Evolutionary conservation across 1,284 basidiomycete species (phyloP).

Genomic region (Inonotus obliquus): DNA sequence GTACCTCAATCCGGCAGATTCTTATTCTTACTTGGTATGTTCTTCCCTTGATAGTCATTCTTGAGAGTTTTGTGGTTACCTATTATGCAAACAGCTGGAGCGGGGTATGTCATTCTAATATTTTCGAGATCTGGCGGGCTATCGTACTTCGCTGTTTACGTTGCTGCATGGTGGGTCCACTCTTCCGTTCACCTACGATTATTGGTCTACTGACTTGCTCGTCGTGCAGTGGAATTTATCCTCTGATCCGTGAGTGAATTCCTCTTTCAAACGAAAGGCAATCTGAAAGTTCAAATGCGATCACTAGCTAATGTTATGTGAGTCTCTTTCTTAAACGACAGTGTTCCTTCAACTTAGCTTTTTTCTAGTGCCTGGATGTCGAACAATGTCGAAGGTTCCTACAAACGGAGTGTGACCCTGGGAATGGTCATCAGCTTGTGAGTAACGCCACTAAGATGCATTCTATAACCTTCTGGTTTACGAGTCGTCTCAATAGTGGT

Average conservation of each 20-base stretch:
- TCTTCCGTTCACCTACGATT: not conserved
- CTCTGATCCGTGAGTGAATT: conserved; percentile 50
- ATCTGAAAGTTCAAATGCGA: not conserved
- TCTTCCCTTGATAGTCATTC: not conserved
- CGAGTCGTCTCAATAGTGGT: conserved; percentile 36
- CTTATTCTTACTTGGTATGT: conserved; percentile 36
- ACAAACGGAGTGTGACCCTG: conserved; percentile 70
- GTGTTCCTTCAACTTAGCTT: not conserved
- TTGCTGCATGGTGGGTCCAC: conserved; percentile 53
- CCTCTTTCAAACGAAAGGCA: not conserved
- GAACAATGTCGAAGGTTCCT: conserved; percentile 70
- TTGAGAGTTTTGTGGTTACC: not conserved
- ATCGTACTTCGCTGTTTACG: conserved; percentile 66
- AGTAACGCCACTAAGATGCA: conserved; percentile 23
- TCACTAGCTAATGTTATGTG: conserved; percentile 62
- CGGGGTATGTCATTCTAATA: conserved; percentile 69
- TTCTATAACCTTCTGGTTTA: not conserved
- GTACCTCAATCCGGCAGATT: conserved; percentile 23
- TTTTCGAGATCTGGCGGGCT: conserved; percentile 54
- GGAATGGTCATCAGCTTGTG: conserved; percentile 66
- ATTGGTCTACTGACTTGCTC: not conserved
- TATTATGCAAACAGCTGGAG: conserved; percentile 24
- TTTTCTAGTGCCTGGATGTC: conserved; percentile 59
- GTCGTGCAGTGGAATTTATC: conserved; percentile 58
- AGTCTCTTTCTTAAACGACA: conserved; percentile 19